Conservation (phyloP, 345 rosid species). For the Barbarea vulgaris region DNA sequence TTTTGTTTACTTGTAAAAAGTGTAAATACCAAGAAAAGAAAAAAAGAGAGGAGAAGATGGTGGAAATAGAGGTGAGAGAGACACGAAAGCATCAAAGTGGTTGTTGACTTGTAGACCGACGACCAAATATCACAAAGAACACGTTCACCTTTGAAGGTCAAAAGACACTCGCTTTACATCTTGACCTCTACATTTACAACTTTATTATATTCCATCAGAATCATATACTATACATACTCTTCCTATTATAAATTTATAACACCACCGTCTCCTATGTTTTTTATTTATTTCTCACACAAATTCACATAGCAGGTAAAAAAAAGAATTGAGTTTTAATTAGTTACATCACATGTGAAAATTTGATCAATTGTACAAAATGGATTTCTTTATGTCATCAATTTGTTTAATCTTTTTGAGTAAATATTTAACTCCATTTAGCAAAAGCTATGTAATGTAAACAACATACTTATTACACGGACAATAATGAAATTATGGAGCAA, state of each 20-base stretch:
- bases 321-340: not conserved
- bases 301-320: not conserved
- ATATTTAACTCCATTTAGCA: not conserved
- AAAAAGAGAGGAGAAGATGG: not conserved
- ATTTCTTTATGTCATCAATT: not conserved
- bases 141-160: constrained; percentile 25
- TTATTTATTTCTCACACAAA: not conserved
- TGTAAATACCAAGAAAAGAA: too few relatives aligned
- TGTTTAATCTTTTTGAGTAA: not conserved
- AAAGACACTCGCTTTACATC: constrained; percentile 27
- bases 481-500: too few relatives aligned
- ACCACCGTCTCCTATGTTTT: not conserved
- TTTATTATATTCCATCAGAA: constrained; percentile 8
- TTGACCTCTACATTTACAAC: constrained; percentile 10
- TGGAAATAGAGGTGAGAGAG: constrained; percentile 31
- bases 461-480: not conserved
- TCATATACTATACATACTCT: not conserved
- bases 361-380: not conserved
- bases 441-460: not conserved
- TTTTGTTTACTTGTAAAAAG: too few relatives aligned
- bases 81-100: constrained; percentile 28
- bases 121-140: constrained; percentile 25
- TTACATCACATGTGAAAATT: not conserved
- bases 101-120: constrained; percentile 38
- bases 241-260: not conserved